Base-by-base conservation (phyloP, 2,329 filamentous ascomycete genomes). In the Hypoxylon sp. region DNA sequence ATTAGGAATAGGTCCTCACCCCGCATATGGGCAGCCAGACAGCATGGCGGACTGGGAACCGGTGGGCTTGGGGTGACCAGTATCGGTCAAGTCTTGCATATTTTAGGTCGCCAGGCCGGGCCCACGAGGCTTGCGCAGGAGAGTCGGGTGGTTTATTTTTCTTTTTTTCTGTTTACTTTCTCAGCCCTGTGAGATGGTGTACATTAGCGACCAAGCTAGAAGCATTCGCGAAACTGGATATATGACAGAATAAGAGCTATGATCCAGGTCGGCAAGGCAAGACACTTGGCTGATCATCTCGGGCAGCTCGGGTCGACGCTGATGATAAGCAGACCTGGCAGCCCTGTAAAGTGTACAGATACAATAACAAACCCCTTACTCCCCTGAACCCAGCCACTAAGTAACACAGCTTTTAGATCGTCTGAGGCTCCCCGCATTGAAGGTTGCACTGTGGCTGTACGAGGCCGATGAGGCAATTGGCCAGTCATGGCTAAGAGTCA, bases 401-500 rank as follows among this genome's bases (percentile, higher is more conserved):
- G 8, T 48, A 40, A 18, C 17, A 42, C 21, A 48, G 17, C 29
- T 56, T 13, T 35, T 27, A 58, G 31, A 55, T 50, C 55, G 50
- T 50, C 42, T 52, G 42, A 35, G 31, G 45, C 24, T 55, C 58
- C 20, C 49, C 49, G 40, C 58, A 51, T 58, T 6, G 24, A 26
- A 27, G 31, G 29, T 37, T 37, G 43, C 38, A 43, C 45, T 17
- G 40, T 38, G 3, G 20, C 54, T 50, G 43, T 45, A 62, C 49
- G 27, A 42, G 48, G 38, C 18, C 35, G 48, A 37, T 41, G 11
- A 33, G 29, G 11, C 3, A 48, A 48, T 37, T 51, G 49, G n/a
- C 51, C 42, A 48, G 38, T 51, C 26, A 37, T 20, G 29, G n/a
- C 13, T 38, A 11, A n/a, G 15, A 40, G 15, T 49, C 33, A 50